Evolutionary conservation across 495 filamentous ascomycete genomes (phyloP), one percentile per base, ranked within the genome.

Genomic region (Polyplosphaeria fusca): DNA sequence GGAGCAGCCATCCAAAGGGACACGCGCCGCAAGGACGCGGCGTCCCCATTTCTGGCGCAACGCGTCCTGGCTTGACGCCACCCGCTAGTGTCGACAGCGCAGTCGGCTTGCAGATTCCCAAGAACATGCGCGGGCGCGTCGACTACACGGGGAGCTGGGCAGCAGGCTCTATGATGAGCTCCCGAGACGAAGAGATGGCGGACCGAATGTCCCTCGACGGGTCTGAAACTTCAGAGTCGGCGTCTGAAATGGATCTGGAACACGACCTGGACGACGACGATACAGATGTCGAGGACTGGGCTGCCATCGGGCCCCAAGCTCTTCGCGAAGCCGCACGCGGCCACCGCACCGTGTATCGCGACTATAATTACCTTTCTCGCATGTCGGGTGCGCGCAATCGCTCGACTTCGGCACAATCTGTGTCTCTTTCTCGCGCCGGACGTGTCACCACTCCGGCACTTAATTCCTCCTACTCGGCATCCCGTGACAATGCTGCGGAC

Each of bases 221-320:
- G 45, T 80, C 79, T 28, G 83, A 85, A 23, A 82, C 77, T 35
- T 86, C 85, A 54, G 84, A 82, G 32, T 87, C 87, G 40, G 86
- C 85, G 45, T 86, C 87, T 60, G 82, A 57, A 13, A 60, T 60
- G 54, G 82, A 86, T 64, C 76, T 77, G 63, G 81, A 86, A 67
- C 82, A 88, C 51, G 85, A 86, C 62, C 44, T 59, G 5, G 13
- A 41, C 37, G 86, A 87, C 61, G 89, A 94, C 67, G 79, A 84
- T 47, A 97, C 93, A n/a, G 93, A 98, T 71, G 90, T 96, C 60
- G 93, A 98, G 70, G 92, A 98, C 73, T 95, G 91, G 91, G 90
- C 89, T 19, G 83, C 85, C 52, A 89, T 96, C 42, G 92, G 91
- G 24, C 88, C 91, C 19, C 89, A 84, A 19, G 86, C 89, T 41